Evolutionary conservation across 768 basidiomycete species (phyloP), one percentile per base, ranked within the genome.

Genomic region (Rhodosporidiobolus odoratus): DNA sequence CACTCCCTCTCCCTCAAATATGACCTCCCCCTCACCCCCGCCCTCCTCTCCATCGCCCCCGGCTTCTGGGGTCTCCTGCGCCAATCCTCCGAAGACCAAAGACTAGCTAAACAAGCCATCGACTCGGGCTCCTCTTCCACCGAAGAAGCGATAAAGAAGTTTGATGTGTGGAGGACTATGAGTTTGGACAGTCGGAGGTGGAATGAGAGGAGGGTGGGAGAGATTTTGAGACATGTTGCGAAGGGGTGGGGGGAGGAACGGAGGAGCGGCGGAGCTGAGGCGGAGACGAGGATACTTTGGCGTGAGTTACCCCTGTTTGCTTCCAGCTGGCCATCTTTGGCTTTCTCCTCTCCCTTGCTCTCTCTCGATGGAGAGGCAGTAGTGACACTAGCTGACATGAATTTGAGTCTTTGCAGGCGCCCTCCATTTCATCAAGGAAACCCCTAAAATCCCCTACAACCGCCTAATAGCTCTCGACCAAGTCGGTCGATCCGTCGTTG

Each of bases 31-130:
- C 30, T 67, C n/a, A 34, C 47, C n/a, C 72, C 72, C 47, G 64
- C 62, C 50, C 30, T 73, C 35, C 21, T 73, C 4, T 66, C 64
- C 3, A 30, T 73, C 59, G 54, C 64, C 5, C 67, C 72, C 0
- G 72, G 72, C 15, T 73, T 68, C 63, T 72, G 71, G 71, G 60
- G 58, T 0, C 37, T 68, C 27, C 43, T 72, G 1, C 62, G 71
- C 9, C 66, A 68, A 37, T 47, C 53, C 23, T 45, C 62, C 43
- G 71, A 64, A 9, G 66, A 72, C 27, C 48, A 62, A 21, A 16
- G 30, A 6, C 48, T 60, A 5, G 41, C 43, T 9, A 21, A 47
- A 13, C 37, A 7, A 4, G 58, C 37, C 2, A 16, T 62, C n/a
- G 41, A 50, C 8, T 37, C 15, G 2, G 70, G 70, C 1, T 27